These are phyloP conservation scores for Neoarthrinium moseri DNA, from an alignment of 2,329 filamentous ascomycete genomes.

Conservation along the genomic window DNA sequence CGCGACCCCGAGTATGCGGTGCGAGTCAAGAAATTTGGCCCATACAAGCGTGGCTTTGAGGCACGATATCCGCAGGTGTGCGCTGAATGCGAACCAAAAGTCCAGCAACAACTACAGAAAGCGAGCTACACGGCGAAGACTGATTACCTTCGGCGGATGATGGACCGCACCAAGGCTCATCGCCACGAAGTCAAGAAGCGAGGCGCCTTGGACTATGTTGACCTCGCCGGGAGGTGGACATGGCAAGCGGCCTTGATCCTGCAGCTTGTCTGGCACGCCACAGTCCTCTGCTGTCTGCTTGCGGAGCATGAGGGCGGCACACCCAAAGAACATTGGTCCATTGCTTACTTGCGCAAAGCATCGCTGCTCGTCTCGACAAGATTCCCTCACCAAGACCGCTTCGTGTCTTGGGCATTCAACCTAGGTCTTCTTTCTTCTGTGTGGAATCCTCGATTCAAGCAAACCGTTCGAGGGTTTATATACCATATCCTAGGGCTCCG, in stretches of 20 bases:
- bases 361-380: slow-evolving; percentile 21
- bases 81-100: slow-evolving; percentile 72
- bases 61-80: slow-evolving; percentile 88
- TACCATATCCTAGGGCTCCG: slow-evolving; percentile 59
- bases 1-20: slow-evolving; percentile 67
- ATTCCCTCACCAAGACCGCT: slow-evolving; percentile 37
- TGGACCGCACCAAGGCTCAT: slow-evolving; percentile 60
- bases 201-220: slow-evolving; percentile 41
- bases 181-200: slow-evolving; percentile 38
- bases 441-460: slow-evolving; percentile 69
- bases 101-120: slow-evolving; percentile 66
- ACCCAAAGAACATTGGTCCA: slow-evolving; percentile 6
- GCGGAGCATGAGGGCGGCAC: slow-evolving; percentile 15
- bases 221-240: slow-evolving; percentile 39
- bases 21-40: slow-evolving; percentile 67
- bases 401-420: slow-evolving; percentile 47
- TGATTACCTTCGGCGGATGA: slow-evolving; percentile 74
- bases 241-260: slow-evolving; percentile 45
- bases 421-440: slow-evolving; percentile 53
- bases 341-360: slow-evolving; percentile 12
- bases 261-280: slow-evolving; percentile 46
- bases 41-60: slow-evolving; percentile 72
- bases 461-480: slow-evolving; percentile 58
- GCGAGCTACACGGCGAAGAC: slow-evolving; percentile 80
- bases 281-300: slow-evolving; percentile 26